A percentile compares a stretch with the other conserved stretches of the same genome.
Evolutionary conservation across 495 filamentous ascomycete genomes (phyloP).

Genomic region (Aspergillus nidulans): DNA sequence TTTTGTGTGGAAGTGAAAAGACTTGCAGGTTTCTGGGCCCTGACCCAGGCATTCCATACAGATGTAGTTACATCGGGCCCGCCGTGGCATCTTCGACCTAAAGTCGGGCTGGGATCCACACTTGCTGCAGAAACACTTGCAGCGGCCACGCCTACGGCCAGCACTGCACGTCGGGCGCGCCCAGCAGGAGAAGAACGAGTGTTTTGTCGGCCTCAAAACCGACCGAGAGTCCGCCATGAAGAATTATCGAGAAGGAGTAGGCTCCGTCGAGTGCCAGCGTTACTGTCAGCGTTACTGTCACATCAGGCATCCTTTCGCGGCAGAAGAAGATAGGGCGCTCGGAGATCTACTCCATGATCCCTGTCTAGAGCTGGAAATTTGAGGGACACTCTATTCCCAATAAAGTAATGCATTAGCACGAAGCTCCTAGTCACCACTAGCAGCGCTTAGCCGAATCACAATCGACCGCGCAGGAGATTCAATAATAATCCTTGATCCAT

Average conservation of each 20-base stretch:
- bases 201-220: background rate
- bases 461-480: conserved; percentile 11
- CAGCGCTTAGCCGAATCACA: conserved; percentile 15
- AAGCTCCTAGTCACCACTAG: conserved; percentile 1
- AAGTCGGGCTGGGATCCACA: conserved; percentile 33
- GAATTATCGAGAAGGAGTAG: background rate
- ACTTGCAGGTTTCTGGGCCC: background rate
- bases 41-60: conserved; percentile 9
- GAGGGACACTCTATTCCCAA: conserved; percentile 11
- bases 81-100: conserved; percentile 40
- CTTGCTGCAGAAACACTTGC: conserved; percentile 33
- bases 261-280: background rate
- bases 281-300: background rate
- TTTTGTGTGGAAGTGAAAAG: background rate
- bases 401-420: conserved; percentile 20
- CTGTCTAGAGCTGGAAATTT: conserved; percentile 1
- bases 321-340: background rate
- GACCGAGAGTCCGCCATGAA: background rate
- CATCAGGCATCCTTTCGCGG: background rate
- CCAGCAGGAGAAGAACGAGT: background rate
- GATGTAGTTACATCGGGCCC: conserved; percentile 24
- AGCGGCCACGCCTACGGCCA: conserved; percentile 42
- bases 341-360: background rate
- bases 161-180: conserved; percentile 27
- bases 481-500: conserved; percentile 21